Evolutionary conservation across 176 grass and related monocot genomes (phyloP).

Genomic region (Zoysia pacifica): DNA sequence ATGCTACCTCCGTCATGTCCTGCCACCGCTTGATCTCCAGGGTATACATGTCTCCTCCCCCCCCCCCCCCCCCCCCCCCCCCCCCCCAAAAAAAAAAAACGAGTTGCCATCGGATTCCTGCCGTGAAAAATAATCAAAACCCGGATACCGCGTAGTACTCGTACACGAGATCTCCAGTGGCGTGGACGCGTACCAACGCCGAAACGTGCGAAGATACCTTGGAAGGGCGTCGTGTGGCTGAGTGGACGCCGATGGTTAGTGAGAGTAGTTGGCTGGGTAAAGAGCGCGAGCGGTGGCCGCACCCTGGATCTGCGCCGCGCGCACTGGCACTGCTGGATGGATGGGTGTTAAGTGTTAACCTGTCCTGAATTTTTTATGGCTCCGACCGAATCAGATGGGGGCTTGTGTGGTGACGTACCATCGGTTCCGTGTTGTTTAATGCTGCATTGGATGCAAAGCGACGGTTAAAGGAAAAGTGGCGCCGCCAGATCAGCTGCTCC

Average conservation of each 20-base stretch:
- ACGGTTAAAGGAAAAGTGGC: slow-evolving; percentile 14
- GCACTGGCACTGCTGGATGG: no score
- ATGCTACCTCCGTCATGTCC: no score
- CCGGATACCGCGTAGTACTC: not conserved
- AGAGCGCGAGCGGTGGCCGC: not conserved
- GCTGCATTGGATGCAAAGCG: slow-evolving; percentile 24
- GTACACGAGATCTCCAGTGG: not conserved
- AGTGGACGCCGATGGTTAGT: not conserved
- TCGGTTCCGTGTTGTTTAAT: not conserved
- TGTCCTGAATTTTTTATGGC: not conserved
- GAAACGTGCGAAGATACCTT: slow-evolving; percentile 45
- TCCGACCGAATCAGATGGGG: not conserved
- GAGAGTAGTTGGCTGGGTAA: slow-evolving; percentile 24
- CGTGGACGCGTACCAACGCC: slow-evolving; percentile 1
- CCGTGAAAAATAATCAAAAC: not conserved
- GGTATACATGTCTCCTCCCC: not conserved
- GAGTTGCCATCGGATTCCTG: slow-evolving; percentile 30
- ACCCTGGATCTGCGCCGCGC: no score
- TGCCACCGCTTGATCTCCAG: not conserved
- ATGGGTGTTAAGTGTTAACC: no score
- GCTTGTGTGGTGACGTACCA: not conserved
- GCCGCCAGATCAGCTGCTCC: not conserved
- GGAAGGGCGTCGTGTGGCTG: not conserved
- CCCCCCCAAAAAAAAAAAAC: not conserved
- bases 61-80: no score